Evolutionary conservation across 106 monocot species (phyloP).

Genomic region (Dendrobium officinale): DNA sequence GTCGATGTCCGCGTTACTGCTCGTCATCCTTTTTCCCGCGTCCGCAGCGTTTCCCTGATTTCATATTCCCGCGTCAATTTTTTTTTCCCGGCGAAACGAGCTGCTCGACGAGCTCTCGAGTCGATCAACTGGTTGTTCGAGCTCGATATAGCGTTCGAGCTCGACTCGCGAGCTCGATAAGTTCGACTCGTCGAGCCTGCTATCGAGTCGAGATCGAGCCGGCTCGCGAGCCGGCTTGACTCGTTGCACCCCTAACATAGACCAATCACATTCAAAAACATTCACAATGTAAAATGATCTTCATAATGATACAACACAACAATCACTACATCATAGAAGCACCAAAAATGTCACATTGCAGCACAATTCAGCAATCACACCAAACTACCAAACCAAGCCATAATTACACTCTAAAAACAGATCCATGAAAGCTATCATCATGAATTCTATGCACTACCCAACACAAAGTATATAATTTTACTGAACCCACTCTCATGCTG

Average conservation of each 20-base stretch:
- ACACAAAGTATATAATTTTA: neutral
- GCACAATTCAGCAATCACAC: neutral
- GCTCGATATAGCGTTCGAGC: too few species aligned
- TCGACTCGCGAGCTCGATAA: too few species aligned
- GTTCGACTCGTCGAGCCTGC: too few species aligned
- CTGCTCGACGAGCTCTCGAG: too few species aligned
- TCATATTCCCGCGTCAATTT: too few species aligned
- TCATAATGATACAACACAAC: neutral
- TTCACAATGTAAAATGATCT: neutral
- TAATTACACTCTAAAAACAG: neutral
- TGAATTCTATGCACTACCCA: neutral
- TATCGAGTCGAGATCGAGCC: too few species aligned
- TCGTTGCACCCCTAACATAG: neutral
- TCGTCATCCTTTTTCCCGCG: too few species aligned
- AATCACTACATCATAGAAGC: neutral
- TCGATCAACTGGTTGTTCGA: too few species aligned
- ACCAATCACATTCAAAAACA: neutral
- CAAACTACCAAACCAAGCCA: neutral
- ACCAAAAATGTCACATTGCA: neutral
- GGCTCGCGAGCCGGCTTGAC: too few species aligned
- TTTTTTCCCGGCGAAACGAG: too few species aligned
- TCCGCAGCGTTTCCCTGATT: too few species aligned
- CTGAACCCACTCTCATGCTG: neutral
- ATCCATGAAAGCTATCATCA: neutral
- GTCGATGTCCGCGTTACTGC: too few species aligned